phyloP scores from a whole-genome alignment of 176 grass and related monocot species.

The Cenchrus fungigraminus region DNA sequence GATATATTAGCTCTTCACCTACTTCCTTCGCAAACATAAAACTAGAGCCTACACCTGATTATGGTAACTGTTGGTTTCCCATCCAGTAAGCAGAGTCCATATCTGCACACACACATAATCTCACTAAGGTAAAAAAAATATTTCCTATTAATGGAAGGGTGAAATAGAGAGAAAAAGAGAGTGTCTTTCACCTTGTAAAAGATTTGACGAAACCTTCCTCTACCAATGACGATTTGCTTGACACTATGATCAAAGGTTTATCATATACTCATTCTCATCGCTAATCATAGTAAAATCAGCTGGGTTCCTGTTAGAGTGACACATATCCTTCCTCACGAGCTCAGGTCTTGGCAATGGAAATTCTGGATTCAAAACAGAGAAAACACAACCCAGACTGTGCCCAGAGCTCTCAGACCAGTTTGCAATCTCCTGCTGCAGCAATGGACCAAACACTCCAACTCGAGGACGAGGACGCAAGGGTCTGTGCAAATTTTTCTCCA shows the following conservation, averaged over 20 bases:
- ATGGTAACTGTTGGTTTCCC: not conserved
- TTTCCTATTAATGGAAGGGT: not conserved
- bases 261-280: constrained; percentile 71
- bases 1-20: too few relatives aligned
- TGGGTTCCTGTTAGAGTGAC: constrained; percentile 72
- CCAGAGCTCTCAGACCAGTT: constrained; percentile 57
- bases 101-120: constrained; percentile 1
- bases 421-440: constrained; percentile 74
- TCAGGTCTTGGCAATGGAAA: not conserved
- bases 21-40: too few relatives aligned
- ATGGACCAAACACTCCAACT: constrained; percentile 68
- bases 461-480: constrained; percentile 66
- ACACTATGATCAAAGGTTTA: not conserved
- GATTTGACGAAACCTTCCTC: constrained; percentile 23
- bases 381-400: constrained; percentile 38
- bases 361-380: constrained; percentile 17
- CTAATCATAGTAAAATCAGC: constrained; percentile 69
- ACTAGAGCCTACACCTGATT: not conserved
- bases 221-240: not conserved
- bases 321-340: constrained; percentile 53
- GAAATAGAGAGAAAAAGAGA: not conserved
- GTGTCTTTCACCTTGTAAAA: constrained; percentile 31
- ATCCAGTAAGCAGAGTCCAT: constrained; percentile 28
- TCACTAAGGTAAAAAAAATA: constrained; percentile 7
- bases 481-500: constrained; percentile 48